phyloP scores from a whole-genome alignment of 164 flowering plant genomes.

The Magnolia sinica region DNA sequence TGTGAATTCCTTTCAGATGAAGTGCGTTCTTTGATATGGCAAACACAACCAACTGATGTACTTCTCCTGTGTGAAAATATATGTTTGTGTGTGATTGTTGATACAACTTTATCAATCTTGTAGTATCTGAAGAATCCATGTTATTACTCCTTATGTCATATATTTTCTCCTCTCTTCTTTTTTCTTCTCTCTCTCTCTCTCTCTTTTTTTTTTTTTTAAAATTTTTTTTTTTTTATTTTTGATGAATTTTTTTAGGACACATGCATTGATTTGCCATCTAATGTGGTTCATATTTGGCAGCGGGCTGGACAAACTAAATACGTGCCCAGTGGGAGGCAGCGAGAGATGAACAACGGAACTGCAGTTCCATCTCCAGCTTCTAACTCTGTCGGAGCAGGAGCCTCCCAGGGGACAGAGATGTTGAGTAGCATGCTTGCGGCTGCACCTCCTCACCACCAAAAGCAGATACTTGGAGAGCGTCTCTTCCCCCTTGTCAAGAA shows the following conservation, averaged over 20 bases:
- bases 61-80: no score
- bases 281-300: conserved; percentile 19
- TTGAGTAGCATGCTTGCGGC: conserved; percentile 72
- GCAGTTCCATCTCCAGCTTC: conserved; percentile 29
- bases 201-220: no score
- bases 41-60: no score
- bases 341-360: conserved; percentile 40
- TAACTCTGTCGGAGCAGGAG: conserved; percentile 25
- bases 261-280: background rate
- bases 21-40: background rate
- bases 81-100: no score
- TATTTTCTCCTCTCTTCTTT: no score
- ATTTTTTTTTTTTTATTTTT: no score
- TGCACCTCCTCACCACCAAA: conserved; percentile 67
- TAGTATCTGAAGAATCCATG: background rate
- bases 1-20: background rate
- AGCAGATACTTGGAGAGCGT: conserved; percentile 74
- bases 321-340: conserved; percentile 44
- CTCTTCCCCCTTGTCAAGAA: conserved; percentile 69
- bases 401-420: conserved; percentile 36
- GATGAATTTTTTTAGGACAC: background rate
- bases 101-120: no score
- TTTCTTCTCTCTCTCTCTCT: no score
- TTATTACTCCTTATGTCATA: background rate
- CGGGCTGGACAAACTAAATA: conserved; percentile 39